Evolutionary conservation across 495 filamentous ascomycete species (phyloP), one percentile per base, ranked within the genome.

Genomic region (Darksidea phi): DNA sequence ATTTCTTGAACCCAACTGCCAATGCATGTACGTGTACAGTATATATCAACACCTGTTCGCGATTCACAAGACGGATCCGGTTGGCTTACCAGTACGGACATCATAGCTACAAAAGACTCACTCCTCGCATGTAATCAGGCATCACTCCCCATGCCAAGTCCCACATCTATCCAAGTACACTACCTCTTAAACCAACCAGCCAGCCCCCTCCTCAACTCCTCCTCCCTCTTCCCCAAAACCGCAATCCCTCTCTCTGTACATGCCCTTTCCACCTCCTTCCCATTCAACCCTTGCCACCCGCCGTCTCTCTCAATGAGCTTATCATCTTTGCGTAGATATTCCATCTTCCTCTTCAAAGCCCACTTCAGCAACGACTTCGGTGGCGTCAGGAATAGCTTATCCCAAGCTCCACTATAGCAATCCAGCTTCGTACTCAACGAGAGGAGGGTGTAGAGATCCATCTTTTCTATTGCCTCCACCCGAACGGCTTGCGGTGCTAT

Each of bases 311-410:
- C 55, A 50, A 88, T 83, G 68, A 87, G 71, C 26, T 37, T 48
- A 75, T 89, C 86, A 76, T 88, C 86, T 51, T 78, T 56, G 10
- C 69, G 71, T 67, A 88, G 59, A 67, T 86, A 86, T 48, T 77
- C 69, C 34, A 81, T 59, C 66, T 77, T 70, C 55, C 70, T 70
- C 36, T 52, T 54, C 50, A 87, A 63, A 1, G 75, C 71, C 49
- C 73, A 67, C 21, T 76, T 69, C 64, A 82, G 63, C 8, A 78
- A 50, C 24, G 45, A 66, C 8, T 63, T 60, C 17, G 77, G 71
- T n/a, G 70, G 72, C 54, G 67, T 38, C 52, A 71, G 71, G 70
- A 75, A 57, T 42, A 77, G 28, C 67, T 73, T 50, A 70, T 84
- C 72, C 84, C 77, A 69, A 65, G 77, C 38, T 71, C 71, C 37